A percentile compares a stretch with the other conserved stretches of the same genome.
Evolutionary conservation across 129 eudicot genomes (phyloP).

Genomic region (Ambrosia trifida): DNA sequence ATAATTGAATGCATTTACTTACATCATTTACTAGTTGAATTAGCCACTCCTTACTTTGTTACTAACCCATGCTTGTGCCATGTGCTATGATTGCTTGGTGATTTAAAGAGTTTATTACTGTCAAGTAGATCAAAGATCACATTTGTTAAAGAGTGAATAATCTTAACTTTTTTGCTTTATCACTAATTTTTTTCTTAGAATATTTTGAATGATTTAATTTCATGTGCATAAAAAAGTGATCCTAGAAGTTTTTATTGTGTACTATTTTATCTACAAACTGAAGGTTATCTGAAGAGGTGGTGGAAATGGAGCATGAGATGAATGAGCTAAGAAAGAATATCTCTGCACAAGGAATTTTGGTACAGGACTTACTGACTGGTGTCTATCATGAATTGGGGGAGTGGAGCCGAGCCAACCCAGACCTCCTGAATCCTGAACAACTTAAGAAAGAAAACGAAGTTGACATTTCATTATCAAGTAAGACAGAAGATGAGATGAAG

Average conservation of each 20-base stretch:
- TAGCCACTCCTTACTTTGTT: no score
- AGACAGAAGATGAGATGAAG: slow-evolving; percentile 42
- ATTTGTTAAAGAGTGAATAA: background rate
- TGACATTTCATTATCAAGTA: slow-evolving; percentile 33
- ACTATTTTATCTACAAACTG: slow-evolving; percentile 18
- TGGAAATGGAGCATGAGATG: slow-evolving; percentile 84
- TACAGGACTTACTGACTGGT: slow-evolving; percentile 78
- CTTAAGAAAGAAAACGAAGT: slow-evolving; percentile 43
- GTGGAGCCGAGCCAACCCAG: slow-evolving; percentile 55
- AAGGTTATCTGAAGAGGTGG: slow-evolving; percentile 93
- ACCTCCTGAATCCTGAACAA: slow-evolving; percentile 36
- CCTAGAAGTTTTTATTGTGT: background rate
- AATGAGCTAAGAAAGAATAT: slow-evolving; percentile 76
- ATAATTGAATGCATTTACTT: background rate
- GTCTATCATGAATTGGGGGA: slow-evolving; percentile 66
- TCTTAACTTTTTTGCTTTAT: background rate
- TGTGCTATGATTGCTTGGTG: background rate
- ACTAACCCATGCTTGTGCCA: background rate
- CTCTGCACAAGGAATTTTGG: slow-evolving; percentile 81
- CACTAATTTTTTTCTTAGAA: background rate
- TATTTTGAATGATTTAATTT: slow-evolving; percentile 10
- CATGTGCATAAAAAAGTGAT: slow-evolving; percentile 5
- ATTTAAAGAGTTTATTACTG: background rate
- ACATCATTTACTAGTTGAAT: background rate
- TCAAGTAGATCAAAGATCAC: background rate